These are phyloP conservation scores for Heliosperma pusillum DNA, from an alignment of 148 eudicot genomes.

Conservation along the genomic window DNA sequence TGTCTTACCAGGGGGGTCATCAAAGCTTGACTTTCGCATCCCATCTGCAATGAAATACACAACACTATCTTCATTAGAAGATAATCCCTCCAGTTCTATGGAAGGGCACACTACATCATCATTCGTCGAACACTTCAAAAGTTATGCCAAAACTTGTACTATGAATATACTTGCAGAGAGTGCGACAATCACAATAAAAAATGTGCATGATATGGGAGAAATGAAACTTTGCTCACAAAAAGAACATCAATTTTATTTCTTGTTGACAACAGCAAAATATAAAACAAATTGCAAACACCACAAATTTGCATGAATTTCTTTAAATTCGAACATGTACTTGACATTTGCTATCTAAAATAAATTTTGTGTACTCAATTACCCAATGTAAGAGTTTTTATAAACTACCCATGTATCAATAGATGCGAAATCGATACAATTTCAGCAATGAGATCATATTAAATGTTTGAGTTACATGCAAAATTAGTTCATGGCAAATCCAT, in stretches of 20 bases:
- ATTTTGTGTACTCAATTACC: background rate
- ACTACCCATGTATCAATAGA: too few relatives aligned
- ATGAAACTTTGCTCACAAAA: background rate
- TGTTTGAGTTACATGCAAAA: background rate
- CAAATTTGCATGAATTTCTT: background rate
- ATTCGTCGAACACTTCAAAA: background rate
- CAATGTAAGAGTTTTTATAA: background rate
- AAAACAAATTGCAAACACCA: background rate
- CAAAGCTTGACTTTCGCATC: slow-evolving; percentile 24
- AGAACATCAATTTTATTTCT: background rate
- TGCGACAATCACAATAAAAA: background rate
- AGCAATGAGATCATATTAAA: background rate
- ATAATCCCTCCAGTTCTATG: background rate
- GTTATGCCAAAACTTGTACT: background rate
- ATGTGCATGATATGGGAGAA: background rate
- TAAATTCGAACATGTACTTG: background rate
- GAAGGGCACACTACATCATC: background rate
- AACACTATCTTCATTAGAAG: background rate
- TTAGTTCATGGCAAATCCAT: background rate
- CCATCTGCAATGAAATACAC: slow-evolving; percentile 29
- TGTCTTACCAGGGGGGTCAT: slow-evolving; percentile 18
- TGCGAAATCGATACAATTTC: background rate
- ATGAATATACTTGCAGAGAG: background rate
- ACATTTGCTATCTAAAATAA: background rate
- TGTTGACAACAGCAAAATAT: background rate